phyloP scores from a whole-genome alignment of 352 stramenopile genomes.

The Globisporangium nodosum region DNA sequence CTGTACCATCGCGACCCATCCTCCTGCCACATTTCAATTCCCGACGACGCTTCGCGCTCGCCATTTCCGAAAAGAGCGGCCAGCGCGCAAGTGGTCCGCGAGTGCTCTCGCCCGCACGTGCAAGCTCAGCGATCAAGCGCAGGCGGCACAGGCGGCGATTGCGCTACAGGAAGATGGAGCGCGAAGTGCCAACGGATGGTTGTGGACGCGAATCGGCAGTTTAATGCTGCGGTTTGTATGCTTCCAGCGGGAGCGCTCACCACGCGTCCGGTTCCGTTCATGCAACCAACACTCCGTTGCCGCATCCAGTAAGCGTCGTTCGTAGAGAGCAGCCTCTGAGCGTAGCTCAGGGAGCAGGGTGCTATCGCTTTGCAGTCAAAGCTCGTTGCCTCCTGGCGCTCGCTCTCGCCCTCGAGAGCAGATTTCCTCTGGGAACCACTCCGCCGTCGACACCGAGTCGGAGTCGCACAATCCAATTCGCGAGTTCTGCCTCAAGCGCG shows the following conservation, averaged over 20 bases:
- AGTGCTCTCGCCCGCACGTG: neutral
- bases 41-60: neutral
- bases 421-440: neutral
- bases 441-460: too few species aligned
- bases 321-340: neutral
- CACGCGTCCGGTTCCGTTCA: neutral
- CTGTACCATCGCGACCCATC: too few species aligned
- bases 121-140: slow-evolving; percentile 3
- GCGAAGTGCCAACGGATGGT: slow-evolving; percentile 1
- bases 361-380: neutral
- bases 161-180: slow-evolving; percentile 3
- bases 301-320: neutral
- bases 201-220: neutral
- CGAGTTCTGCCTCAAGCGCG: neutral
- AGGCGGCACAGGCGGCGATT: neutral
- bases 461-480: neutral
- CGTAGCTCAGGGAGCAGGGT: too few species aligned
- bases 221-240: slow-evolving; percentile 1
- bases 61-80: neutral
- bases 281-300: neutral
- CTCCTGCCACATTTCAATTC: neutral
- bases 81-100: neutral
- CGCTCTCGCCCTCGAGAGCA: neutral
- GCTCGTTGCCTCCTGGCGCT: neutral
- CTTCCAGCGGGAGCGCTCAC: neutral